Base-by-base conservation (phyloP, 441 rosid genomes). In the Erodium trifolium region DNA sequence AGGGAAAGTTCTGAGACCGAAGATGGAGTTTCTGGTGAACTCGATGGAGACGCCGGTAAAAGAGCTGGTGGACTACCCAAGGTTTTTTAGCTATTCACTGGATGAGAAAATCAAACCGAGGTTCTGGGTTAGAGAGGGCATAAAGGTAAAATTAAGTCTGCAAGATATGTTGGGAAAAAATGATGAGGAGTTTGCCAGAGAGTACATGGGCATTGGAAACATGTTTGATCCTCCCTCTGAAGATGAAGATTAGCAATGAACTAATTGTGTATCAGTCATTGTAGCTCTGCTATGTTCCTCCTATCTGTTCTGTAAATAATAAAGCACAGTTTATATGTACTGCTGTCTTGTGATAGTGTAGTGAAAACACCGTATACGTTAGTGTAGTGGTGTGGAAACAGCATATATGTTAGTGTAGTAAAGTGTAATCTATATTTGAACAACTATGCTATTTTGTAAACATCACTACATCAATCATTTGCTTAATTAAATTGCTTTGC, bases 41-140 rank as follows among this genome's bases (percentile, higher is more conserved):
- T 81, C 79, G 7, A 88, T 93, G 96, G 81, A 78, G 68, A 91
- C 77, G 72, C 84, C 92, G 0, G 78, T 89, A 64, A 77, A 66
- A 73, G 96, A 89, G 2, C 77, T 87, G 16, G 87, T 87, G 68
- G 90, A 78, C 12, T 91, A 90, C 66, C 98, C 98, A 0, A 78
- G 97, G 73, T 93, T 84, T 69, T 93, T 93, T 59, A 93, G 98
- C 75, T 88, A 88, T 71, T 91, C 96, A 7, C 63, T 93, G 73
- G 98, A 93, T 73, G 85, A 86, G 86, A 91, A 79, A 79, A 93
- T 93, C 79, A 89, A 83, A 72, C 97, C 97, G 65, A 78, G 98
- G 77, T 89, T 78, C 77, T 85, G 87, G 87, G 80, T 85, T 59
- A 80, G 89, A 0, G 86, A 81, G 79, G 86, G 80, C 51, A 83